These are phyloP conservation scores for Coemansia sp. DNA, from an alignment of 192 early-diverging fungal genomes.

Conservation along the genomic window DNA sequence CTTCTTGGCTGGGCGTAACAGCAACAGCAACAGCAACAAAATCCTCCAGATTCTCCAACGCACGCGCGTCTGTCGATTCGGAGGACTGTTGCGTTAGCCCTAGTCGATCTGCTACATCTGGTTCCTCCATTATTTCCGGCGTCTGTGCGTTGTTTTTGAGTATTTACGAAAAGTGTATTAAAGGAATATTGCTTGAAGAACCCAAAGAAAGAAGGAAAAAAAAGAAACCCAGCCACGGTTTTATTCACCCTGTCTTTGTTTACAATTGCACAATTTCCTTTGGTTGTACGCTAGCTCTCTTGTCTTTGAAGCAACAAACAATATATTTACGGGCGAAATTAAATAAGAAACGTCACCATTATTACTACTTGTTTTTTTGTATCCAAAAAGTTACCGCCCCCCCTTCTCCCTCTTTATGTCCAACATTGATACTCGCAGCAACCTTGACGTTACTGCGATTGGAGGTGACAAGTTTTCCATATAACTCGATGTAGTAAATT, in stretches of 20 bases:
- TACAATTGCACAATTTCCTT: no score
- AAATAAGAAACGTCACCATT: no score
- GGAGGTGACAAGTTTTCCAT: background rate
- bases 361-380: no score
- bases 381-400: no score
- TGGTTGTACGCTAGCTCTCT: no score
- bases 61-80: background rate
- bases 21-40: background rate
- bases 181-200: background rate
- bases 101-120: background rate
- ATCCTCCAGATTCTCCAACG: background rate
- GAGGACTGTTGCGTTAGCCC: background rate
- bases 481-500: background rate
- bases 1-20: background rate
- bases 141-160: background rate
- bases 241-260: no score
- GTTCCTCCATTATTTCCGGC: no score
- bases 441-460: background rate
- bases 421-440: background rate
- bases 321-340: no score
- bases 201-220: background rate
- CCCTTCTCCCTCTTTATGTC: background rate
- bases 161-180: background rate
- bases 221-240: background rate
- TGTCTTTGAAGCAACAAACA: no score